Evolutionary conservation across 2,329 filamentous ascomycete species (phyloP).

Genomic region (Cephalotrichum gorgonifer): DNA sequence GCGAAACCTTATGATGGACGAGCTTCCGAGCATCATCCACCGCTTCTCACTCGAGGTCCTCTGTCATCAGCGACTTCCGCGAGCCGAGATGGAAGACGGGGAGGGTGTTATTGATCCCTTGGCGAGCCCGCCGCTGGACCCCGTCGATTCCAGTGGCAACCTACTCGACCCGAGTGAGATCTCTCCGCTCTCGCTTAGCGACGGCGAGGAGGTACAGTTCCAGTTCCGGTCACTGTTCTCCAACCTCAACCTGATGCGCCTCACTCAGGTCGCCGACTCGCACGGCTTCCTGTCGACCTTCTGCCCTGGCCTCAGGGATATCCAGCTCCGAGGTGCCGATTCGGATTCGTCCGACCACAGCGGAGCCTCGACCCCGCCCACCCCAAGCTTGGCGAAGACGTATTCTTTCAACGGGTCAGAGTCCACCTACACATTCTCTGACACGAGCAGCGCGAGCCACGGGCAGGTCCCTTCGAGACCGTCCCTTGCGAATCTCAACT

Average conservation of each 20-base stretch:
- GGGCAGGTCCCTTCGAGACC: constrained; percentile 58
- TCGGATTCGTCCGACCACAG: constrained; percentile 52
- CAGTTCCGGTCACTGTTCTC: constrained; percentile 62
- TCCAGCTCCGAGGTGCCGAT: constrained; percentile 88
- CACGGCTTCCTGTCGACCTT: constrained; percentile 86
- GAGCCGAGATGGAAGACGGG: constrained; percentile 44
- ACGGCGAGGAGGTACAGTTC: constrained; percentile 63
- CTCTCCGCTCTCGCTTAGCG: constrained; percentile 63
- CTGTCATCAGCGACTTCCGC: constrained; percentile 65
- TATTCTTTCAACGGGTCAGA: constrained; percentile 47
- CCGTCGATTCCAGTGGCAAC: constrained; percentile 72
- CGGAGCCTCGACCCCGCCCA: constrained; percentile 14
- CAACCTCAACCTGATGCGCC: constrained; percentile 79
- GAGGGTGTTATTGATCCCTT: constrained; percentile 68
- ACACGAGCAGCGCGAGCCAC: constrained; percentile 54
- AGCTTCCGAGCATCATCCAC: constrained; percentile 93
- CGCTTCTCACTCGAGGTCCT: constrained; percentile 78
- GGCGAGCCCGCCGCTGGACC: constrained; percentile 68
- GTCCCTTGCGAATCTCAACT: constrained; percentile 51
- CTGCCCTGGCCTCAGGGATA: constrained; percentile 81
- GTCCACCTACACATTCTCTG: constrained; percentile 65
- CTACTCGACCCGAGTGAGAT: constrained; percentile 65
- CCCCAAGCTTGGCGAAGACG: constrained; percentile 48
- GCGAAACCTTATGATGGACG: constrained; percentile 93
- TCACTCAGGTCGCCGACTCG: constrained; percentile 76